Evolutionary conservation across 768 basidiomycete genomes (phyloP).

Genomic region (Kwoniella heveanensis): DNA sequence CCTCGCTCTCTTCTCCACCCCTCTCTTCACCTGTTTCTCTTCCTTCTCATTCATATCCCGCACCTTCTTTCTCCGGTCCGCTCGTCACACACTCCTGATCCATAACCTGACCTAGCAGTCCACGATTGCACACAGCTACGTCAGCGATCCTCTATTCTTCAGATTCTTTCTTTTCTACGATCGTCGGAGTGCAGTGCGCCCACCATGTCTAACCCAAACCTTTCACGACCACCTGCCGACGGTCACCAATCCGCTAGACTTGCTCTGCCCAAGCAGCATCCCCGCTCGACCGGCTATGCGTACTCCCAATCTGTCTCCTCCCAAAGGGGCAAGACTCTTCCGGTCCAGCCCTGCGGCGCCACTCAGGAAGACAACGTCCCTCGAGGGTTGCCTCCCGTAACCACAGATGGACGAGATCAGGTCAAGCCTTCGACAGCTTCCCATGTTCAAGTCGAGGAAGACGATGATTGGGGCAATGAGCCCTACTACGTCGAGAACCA

Average conservation of each 20-base stretch:
- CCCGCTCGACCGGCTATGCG: constrained; percentile 2
- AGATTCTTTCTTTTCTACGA: no score
- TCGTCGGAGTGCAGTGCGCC: not conserved
- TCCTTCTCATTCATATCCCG: not conserved
- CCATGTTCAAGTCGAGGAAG: not conserved
- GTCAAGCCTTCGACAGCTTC: no score
- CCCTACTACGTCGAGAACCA: not conserved
- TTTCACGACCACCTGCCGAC: not conserved
- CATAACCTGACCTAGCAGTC: no score
- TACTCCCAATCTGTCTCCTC: not conserved
- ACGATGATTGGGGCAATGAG: not conserved
- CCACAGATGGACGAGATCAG: no score
- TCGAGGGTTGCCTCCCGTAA: no score
- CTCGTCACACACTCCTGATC: no score
- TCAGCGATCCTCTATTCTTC: no score
- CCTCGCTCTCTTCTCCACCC: not conserved
- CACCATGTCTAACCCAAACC: not conserved
- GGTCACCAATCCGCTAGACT: not conserved
- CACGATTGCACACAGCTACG: no score
- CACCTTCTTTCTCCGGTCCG: no score
- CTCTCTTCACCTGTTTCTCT: not conserved
- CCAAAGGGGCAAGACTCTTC: no score
- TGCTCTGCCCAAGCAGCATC: not conserved
- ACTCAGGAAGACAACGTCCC: no score
- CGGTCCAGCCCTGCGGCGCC: no score